phyloP scores from a whole-genome alignment of 2,329 filamentous ascomycete genomes.

The Oidium heveae region DNA sequence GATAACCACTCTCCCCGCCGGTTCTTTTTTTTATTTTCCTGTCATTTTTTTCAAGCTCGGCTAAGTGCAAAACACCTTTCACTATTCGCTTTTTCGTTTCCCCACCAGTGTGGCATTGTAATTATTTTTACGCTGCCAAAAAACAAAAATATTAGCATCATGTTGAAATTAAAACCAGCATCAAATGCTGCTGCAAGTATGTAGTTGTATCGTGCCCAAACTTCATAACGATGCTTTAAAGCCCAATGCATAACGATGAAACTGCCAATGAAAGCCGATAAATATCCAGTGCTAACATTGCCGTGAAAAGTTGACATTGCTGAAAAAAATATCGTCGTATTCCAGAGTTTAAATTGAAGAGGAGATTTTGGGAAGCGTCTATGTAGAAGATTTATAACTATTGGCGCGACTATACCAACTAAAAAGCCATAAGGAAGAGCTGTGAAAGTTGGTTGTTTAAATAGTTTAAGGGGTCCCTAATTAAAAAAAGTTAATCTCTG shows the following conservation, averaged over 20 bases:
- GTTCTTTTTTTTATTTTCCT: no score
- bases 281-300: conserved; percentile 33
- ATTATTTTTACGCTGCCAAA: conserved; percentile 30
- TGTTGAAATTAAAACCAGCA: conserved; percentile 34
- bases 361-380: conserved; percentile 23
- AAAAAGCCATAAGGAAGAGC: conserved; percentile 28
- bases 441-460: conserved; percentile 21
- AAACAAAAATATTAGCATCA: conserved; percentile 33
- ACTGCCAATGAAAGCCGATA: conserved; percentile 30
- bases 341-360: conserved; percentile 26
- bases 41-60: no score
- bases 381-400: conserved; percentile 25
- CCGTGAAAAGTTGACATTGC: conserved; percentile 30
- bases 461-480: conserved; percentile 21
- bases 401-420: conserved; percentile 21
- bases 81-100: conserved; percentile 27
- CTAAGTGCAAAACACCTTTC: conserved; percentile 28
- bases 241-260: conserved; percentile 34
- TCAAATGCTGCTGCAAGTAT: conserved; percentile 35
- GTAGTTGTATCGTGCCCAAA: conserved; percentile 36
- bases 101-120: conserved; percentile 38
- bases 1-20: no score
- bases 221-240: conserved; percentile 26
- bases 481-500: background rate
- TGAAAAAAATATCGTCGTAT: conserved; percentile 35